phyloP scores from a whole-genome alignment of 768 basidiomycete genomes.

The Leccinum incarnatum region DNA sequence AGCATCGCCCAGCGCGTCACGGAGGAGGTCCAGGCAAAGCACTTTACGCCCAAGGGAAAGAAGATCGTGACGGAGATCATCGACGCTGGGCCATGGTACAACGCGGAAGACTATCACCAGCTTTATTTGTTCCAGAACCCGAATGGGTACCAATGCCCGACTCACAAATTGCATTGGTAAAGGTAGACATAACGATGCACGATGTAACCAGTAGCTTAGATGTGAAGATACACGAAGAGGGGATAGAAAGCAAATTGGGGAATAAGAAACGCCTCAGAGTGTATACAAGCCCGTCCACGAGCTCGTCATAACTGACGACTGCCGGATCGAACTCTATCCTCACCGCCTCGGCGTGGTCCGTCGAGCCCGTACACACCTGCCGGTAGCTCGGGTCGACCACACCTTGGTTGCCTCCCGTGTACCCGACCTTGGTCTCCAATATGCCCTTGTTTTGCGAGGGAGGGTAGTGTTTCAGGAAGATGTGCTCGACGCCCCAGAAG shows the following conservation, averaged over 20 bases:
- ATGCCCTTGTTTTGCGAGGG: conserved; percentile 71
- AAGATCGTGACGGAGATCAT: conserved; percentile 79
- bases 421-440: conserved; percentile 72
- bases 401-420: conserved; percentile 65
- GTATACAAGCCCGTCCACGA: conserved; percentile 57
- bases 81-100: conserved; percentile 72
- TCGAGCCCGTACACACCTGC: conserved; percentile 75
- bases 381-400: conserved; percentile 62
- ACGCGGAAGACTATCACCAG: conserved; percentile 83
- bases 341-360: conserved; percentile 87
- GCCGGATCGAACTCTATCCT: conserved; percentile 83
- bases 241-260: neutral
- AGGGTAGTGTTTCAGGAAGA: conserved; percentile 77
- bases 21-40: conserved; percentile 76
- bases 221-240: neutral
- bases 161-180: conserved; percentile 81
- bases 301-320: conserved; percentile 75
- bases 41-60: conserved; percentile 69
- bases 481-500: conserved; percentile 87
- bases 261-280: conserved; percentile 49
- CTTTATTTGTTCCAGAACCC: conserved; percentile 80
- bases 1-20: conserved; percentile 74
- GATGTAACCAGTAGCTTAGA: too few relatives aligned
- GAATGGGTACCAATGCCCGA: conserved; percentile 87
- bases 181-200: too few relatives aligned